phyloP scores from a whole-genome alignment of 139 green algal genomes.

The Prasinococcaceae sp. region DNA sequence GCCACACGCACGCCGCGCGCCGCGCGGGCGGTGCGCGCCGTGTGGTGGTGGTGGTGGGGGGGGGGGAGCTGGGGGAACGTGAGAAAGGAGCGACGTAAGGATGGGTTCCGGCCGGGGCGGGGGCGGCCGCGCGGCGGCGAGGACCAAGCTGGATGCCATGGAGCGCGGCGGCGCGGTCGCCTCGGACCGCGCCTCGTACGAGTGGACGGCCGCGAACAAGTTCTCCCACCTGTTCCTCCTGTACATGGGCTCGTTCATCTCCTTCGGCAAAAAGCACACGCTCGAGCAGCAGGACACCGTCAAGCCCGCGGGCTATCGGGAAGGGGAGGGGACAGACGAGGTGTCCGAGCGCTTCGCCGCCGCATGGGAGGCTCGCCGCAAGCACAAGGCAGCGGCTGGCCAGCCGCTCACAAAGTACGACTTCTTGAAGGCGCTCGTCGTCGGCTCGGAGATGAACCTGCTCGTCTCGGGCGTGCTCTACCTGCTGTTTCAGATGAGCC shows the following conservation, averaged over 20 bases:
- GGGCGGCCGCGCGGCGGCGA: too few relatives aligned
- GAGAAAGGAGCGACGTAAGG: too few relatives aligned
- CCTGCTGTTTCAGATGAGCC: background rate
- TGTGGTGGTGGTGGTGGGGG: too few relatives aligned
- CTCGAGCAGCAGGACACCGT: conserved; percentile 3
- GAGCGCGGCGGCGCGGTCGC: too few relatives aligned
- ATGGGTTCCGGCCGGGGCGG: too few relatives aligned
- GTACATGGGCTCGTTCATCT: conserved; percentile 4
- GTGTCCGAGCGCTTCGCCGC: background rate
- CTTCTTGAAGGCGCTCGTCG: background rate
- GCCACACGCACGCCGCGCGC: too few relatives aligned
- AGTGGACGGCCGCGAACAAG: too few relatives aligned
- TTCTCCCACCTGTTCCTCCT: conserved; percentile 3
- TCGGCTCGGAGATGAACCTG: background rate
- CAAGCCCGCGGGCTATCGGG: background rate
- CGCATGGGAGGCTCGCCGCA: background rate
- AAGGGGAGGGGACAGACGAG: background rate
- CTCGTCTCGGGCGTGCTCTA: conserved; percentile 8
- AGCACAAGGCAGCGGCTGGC: background rate
- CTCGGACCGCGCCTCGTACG: too few relatives aligned
- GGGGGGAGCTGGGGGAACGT: too few relatives aligned
- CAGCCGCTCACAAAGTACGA: background rate
- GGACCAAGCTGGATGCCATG: too few relatives aligned
- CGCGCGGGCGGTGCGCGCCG: too few relatives aligned
- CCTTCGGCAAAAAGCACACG: background rate